Base-by-base conservation (phyloP, 208 protist genomes). In the Blechomonas ayalai region DNA sequence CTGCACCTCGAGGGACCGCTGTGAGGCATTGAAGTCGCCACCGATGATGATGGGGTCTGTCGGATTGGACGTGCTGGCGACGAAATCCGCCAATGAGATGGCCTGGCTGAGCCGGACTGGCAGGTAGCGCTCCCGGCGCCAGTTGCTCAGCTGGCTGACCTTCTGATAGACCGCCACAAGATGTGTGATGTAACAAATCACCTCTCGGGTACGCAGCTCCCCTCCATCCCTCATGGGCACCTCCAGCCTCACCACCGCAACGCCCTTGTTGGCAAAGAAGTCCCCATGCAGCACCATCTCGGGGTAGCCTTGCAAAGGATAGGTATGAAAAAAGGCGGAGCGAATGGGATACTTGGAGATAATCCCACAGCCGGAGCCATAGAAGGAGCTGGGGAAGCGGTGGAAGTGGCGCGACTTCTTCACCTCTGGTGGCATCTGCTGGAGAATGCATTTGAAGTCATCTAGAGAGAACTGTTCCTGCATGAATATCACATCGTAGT, bases 201-300 rank as follows among this genome's bases (percentile, higher is more conserved):
- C 76, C 43, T 77, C 67, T 27, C 70, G 69, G 51, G 44, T 50
- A 3, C 37, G n/a, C 7, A 71, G 47, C 15, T 33, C 41, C 19
- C 36, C 64, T 6, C 26, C 33, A 2, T 52, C 42, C n/a, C n/a
- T n/a, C 15, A 76, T 52, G 16, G 84, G 84, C 29, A 90, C 77
- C 38, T 63, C 49, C 2, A 93, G 34, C 31, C 73, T 67, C 6
- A 89, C 53, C 35, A 82, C 61, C 25, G 84, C 80, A 0, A 55
- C 79, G 1, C 84, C 84, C 53, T 93, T 93, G 63, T 93, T 93
- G 0, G 84, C 77, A 34, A 86, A 93, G 68, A 88, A 93, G 50
- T 93, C 84, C 3, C 84, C 84, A 50, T 93, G 84, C 8, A 90
- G 58, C 6, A 93, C 47, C 61, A 83, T 80, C 59, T 93, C 80